Evolutionary conservation across 2,329 filamentous ascomycete species (phyloP).

Genomic region (Zasmidium citrigriseum): DNA sequence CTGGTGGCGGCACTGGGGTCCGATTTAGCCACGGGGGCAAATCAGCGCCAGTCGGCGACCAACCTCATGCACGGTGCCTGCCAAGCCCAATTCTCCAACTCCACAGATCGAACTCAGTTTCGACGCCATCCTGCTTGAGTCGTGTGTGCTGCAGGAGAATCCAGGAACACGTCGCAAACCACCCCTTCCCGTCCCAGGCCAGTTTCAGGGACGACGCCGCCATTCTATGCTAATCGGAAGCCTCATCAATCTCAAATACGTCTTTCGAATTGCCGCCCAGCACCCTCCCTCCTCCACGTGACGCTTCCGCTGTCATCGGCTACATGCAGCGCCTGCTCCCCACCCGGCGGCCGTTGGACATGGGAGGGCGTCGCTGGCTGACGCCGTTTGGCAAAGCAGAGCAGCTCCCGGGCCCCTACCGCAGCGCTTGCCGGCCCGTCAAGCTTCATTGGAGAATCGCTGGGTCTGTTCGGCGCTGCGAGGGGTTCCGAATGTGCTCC

Average conservation of each 20-base stretch:
- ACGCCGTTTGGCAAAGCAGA: neutral
- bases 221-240: too few species aligned
- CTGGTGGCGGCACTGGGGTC: too few species aligned
- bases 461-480: neutral
- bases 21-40: too few species aligned
- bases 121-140: slow-evolving; percentile 2
- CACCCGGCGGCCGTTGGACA: neutral
- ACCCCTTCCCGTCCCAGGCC: neutral
- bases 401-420: neutral
- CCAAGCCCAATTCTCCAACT: neutral
- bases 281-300: too few species aligned
- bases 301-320: neutral
- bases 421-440: neutral
- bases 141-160: slow-evolving; percentile 3
- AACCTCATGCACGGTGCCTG: slow-evolving; percentile 3
- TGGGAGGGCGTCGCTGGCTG: neutral
- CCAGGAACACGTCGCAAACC: neutral
- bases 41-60: neutral
- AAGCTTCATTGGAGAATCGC: neutral
- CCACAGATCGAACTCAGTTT: neutral
- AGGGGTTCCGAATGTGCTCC: neutral
- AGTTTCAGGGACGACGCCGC: neutral
- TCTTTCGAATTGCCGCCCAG: neutral
- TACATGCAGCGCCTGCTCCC: neutral
- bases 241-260: neutral